A percentile compares a stretch with the other conserved stretches of the same genome.
These are phyloP conservation scores for Karstenula rhodostoma DNA, from an alignment of 2,329 filamentous ascomycete species.

Conservation along the genomic window DNA sequence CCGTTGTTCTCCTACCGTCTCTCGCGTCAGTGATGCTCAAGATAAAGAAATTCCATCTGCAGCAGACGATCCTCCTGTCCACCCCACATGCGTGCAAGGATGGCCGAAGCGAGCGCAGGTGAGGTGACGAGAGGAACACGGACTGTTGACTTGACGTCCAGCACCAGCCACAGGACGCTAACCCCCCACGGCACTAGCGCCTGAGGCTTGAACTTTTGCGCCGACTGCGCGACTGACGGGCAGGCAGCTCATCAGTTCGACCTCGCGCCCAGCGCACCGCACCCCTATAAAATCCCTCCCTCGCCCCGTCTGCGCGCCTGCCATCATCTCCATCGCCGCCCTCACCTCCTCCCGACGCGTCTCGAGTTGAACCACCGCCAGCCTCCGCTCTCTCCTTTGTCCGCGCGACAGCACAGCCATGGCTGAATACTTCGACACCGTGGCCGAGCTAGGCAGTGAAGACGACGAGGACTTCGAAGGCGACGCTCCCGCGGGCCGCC, in stretches of 20 bases:
- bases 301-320: conserved; percentile 7
- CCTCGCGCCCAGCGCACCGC: neutral
- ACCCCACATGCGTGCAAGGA: conserved; percentile 5
- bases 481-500: conserved; percentile 31
- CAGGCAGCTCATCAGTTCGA: conserved; percentile 4
- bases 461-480: conserved; percentile 51
- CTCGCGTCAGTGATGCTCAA: neutral
- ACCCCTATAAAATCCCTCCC: conserved; percentile 4
- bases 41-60: neutral
- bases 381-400: conserved; percentile 40
- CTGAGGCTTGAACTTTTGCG: conserved; percentile 23
- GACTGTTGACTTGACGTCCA: neutral
- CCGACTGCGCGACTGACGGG: conserved; percentile 16
- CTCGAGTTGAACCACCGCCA: conserved; percentile 19
- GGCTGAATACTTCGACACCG: conserved; percentile 77
- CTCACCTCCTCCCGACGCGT: conserved; percentile 3
- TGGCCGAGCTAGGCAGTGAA: conserved; percentile 80
- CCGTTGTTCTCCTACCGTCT: neutral
- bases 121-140: conserved; percentile 6
- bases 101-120: conserved; percentile 8
- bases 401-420: conserved; percentile 30
- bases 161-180: conserved; percentile 7
- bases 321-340: conserved; percentile 14
- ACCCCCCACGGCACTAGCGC: neutral
- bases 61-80: neutral